These are phyloP conservation scores for Monilinia vaccinii-corymbosi DNA, from an alignment of 2,329 filamentous ascomycete genomes.

Conservation along the genomic window DNA sequence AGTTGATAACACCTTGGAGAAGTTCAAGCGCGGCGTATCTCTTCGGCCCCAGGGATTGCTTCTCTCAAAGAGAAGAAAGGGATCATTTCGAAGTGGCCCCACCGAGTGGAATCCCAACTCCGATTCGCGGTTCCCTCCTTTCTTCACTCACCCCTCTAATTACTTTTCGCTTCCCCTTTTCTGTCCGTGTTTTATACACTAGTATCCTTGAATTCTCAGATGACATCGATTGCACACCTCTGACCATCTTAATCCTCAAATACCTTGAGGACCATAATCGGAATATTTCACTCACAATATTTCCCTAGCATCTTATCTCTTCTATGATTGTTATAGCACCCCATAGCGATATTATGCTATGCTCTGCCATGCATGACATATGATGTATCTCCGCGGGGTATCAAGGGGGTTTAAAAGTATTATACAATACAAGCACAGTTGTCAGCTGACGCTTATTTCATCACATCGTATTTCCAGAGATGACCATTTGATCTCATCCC, in stretches of 20 bases:
- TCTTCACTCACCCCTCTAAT: neutral
- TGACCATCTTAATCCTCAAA: neutral
- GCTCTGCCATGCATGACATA: neutral
- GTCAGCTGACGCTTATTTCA: constrained; percentile 13
- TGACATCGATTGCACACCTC: no score
- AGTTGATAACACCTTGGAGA: no score
- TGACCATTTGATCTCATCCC: neutral
- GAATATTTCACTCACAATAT: neutral
- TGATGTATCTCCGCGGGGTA: neutral
- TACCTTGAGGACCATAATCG: neutral
- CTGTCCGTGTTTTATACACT: neutral
- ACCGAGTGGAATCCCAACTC: neutral
- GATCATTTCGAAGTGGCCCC: neutral
- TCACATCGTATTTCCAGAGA: neutral
- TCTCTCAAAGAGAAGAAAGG: neutral
- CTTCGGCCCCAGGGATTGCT: neutral
- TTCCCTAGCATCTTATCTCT: neutral
- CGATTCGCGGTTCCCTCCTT: neutral
- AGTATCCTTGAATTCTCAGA: no score
- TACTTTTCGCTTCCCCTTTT: neutral
- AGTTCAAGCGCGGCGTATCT: neutral
- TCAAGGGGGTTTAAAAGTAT: neutral
- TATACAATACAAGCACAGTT: constrained; percentile 3
- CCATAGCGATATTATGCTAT: neutral
- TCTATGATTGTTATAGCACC: neutral